Base-by-base conservation (phyloP, 2,329 filamentous ascomycete species). In the Curvularia sp. region DNA sequence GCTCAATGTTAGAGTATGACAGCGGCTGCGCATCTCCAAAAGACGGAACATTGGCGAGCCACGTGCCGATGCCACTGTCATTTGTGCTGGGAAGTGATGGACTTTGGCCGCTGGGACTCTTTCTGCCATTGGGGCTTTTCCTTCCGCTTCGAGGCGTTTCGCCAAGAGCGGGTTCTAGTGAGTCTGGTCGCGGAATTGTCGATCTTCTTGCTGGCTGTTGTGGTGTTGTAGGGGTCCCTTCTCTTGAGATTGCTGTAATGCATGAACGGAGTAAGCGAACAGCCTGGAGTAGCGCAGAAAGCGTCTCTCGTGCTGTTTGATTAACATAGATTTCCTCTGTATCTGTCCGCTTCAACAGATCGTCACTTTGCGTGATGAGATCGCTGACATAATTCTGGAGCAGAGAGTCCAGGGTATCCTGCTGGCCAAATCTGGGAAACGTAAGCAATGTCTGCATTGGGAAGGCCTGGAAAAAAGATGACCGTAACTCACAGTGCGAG, bases 41-140 rank as follows among this genome's bases (percentile, higher is more conserved):
- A n/a, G 56, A 64, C 7, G 69, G 66, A 10, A 74, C 66, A 41
- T 70, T 66, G 10, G 70, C 69, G 23, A 74, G 68, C 71, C 71
- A 74, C 12, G 66, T 70, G 1, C 70, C 69, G 18, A 74, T 73
- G 7, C 68, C 65, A 41, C 65, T 65, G 23, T 55, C 50, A n/a
- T 53, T 59, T 12, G 57, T 52, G n/a, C 57, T 45, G 1, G 64
- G 55, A 21, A 50, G 47, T 18, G 55, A 39, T 23, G 61, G 49
- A 30, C 41, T 42, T 19, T 63, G 53, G 13, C 63, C 55, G 13
- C 63, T 53, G n/a, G 65, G 62, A 19, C 56, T 64, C 10, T 39
- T 42, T 21, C 62, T 50, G 9, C 63, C 55, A 13, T 61, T 53
- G n/a, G 65, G 62, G 21, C 57, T 64, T 8, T 60, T 59, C 34